Evolutionary conservation across 2,329 filamentous ascomycete species (phyloP), one percentile per base, ranked within the genome.

Genomic region (Neofusicoccum ribis): DNA sequence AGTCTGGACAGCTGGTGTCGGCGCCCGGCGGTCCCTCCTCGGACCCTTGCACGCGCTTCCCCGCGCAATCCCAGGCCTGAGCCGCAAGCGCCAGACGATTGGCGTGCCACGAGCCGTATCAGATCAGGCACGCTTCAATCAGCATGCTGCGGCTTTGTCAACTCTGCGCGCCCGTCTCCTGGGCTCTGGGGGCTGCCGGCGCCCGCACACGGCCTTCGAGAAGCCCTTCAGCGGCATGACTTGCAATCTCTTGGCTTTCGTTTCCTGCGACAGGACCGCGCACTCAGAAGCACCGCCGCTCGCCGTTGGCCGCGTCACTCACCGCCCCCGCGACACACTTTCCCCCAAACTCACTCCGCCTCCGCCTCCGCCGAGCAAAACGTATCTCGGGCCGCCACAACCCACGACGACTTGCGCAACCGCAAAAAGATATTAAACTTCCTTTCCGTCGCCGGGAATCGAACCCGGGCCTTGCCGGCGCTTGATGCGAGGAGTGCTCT

Each of bases 101-200:
- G 50, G 34, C 34, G 50, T 52, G 34, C 50, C 50, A 52, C 56
- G 31, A 47, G 37, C 39, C 56, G 56, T 46, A 12, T 47, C 56
- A 60, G 43, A 47, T 47, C 56, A 60, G 56, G 56, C 43, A 60
- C 56, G 23, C 7, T 36, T 60, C 56, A 36, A 60, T 60, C 56
- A 60, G n/a, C 27, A 1, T 7, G 27, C 27, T 31, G 27, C 27
- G 6, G 27, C 47, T 31, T 50, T 27, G 7, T 51, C 6, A 51
- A n/a, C n/a, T 15, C n/a, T n/a, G 11, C 23, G 12, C 31, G 27
- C 5, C 11, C 9, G 15, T n/a, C 27, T 31, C 27, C 1, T 31
- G 27, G 27, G 5, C 49, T 36, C 31, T 14, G 37, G 1, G 8
- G 34, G 23, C 15, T 12, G 4, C 3, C 27, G n/a, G 23, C 8